phyloP scores from a whole-genome alignment of 805 yeast species.

The Lipomyces yamanashiensis region DNA sequence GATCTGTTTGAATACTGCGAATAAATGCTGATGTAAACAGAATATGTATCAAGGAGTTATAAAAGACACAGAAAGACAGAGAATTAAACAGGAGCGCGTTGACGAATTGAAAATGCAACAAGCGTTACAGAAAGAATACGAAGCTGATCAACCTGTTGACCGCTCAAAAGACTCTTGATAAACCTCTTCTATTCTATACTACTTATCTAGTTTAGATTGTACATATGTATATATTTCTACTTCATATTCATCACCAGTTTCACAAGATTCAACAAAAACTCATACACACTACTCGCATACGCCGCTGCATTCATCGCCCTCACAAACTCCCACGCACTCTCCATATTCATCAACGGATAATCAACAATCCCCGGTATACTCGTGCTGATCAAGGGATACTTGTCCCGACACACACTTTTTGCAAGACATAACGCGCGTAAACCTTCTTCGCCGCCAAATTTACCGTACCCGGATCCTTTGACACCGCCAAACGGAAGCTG shows the following conservation, averaged over 20 bases:
- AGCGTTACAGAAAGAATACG: conserved; percentile 35
- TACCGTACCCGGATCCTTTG: conserved; percentile 93
- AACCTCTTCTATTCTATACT: neutral
- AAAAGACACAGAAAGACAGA: conserved; percentile 36
- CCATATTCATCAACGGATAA: conserved; percentile 82
- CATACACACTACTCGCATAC: conserved; percentile 70
- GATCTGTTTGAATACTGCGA: neutral
- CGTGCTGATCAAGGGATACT: conserved; percentile 68
- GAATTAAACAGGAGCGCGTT: conserved; percentile 35
- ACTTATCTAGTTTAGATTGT: conserved; percentile 1
- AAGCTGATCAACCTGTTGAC: conserved; percentile 35
- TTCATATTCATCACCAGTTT: conserved; percentile 20
- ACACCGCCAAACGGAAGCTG: conserved; percentile 98
- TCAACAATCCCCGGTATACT: conserved; percentile 90
- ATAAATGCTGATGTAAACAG: conserved; percentile 2
- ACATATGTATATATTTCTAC: conserved; percentile 9
- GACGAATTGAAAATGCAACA: conserved; percentile 36
- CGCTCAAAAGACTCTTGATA: neutral
- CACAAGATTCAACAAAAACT: conserved; percentile 47
- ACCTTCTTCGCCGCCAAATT: conserved; percentile 98
- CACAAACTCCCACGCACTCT: conserved; percentile 88
- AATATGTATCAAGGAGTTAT: conserved; percentile 38
- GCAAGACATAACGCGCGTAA: conserved; percentile 84
- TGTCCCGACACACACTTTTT: conserved; percentile 86
- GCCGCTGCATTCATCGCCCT: conserved; percentile 81